phyloP scores from a whole-genome alignment of 73 alveolate species.

The Paramecium caudatum region DNA sequence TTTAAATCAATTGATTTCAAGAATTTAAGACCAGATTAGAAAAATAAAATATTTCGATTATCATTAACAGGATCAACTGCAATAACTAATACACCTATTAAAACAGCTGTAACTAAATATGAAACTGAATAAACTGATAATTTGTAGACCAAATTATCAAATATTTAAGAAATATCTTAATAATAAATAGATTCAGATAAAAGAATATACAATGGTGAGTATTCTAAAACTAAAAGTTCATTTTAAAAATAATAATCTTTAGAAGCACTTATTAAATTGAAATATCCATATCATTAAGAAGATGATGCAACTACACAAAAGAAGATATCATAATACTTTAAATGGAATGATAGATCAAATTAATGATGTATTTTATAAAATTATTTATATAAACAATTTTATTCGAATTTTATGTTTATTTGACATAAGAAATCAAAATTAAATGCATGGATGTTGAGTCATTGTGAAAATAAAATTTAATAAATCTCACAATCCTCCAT shows the following conservation, averaged over 20 bases:
- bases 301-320: slow-evolving; percentile 46
- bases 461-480: too few relatives aligned
- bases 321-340: slow-evolving; percentile 13
- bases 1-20: slow-evolving; percentile 6
- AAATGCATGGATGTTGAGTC: too few relatives aligned
- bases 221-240: slow-evolving; percentile 28
- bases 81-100: slow-evolving; percentile 17
- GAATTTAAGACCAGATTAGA: slow-evolving; percentile 12
- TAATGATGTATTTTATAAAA: too few relatives aligned
- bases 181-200: not conserved
- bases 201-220: not conserved
- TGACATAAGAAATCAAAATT: too few relatives aligned
- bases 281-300: slow-evolving; percentile 63
- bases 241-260: not conserved
- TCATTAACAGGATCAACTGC: not conserved
- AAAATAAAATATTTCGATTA: slow-evolving; percentile 26
- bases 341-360: too few relatives aligned
- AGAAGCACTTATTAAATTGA: slow-evolving; percentile 17
- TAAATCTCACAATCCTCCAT: too few relatives aligned
- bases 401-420: too few relatives aligned
- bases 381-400: too few relatives aligned
- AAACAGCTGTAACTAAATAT: slow-evolving; percentile 14
- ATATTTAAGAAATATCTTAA: slow-evolving; percentile 44
- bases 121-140: slow-evolving; percentile 36
- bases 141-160: not conserved